Base-by-base conservation (phyloP, 2,329 filamentous ascomycete species). In the Alternaria sp. region DNA sequence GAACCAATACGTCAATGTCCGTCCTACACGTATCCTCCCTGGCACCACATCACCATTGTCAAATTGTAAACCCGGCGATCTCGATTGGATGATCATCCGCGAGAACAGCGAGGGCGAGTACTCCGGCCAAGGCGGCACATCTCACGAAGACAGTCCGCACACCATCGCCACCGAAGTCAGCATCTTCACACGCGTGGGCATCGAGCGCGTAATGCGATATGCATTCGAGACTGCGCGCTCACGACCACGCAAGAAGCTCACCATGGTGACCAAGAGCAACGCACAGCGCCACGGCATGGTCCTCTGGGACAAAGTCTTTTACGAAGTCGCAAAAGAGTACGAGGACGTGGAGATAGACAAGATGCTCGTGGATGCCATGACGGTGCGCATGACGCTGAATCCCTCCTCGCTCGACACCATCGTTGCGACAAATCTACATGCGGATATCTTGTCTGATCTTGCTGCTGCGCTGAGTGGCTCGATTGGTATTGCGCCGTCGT, bases 1-100 rank as follows among this genome's bases (percentile, higher is more conserved):
- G 49, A 89, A 91, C 64, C 89, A 91, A 71, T 92, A 90, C 71
- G 86, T 90, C 67, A 92, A 91, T 66, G 84, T 92, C 0, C 85
- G 90, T 1, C 90, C 77, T 0, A 84, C 82, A 8, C 74, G 81
- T 18, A 82, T 84, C 51, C 67, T 84, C 4, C 74, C 76, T 6
- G 83, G 82, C 15, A 82, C 78, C 8, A 74, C 70, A 8, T 80
- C 80, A 23, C 82, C 83, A 1, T 63, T 85, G 7, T 73, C 74
- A 6, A 75, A 79, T 30, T 78, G 41, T 3, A 66, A 76, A 47
- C 75, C 76, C 0, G 66, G 69, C 6, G 78, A 83, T 65, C 75
- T 85, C 1, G 82, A 85, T 65, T 85, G 82, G 82, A 73, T 84
- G 23, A 84, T 85, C 58, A 75, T 85, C 25, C 75, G 83, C 14